These are phyloP conservation scores for Phaffia australis DNA, from an alignment of 768 basidiomycete genomes.

Conservation along the genomic window DNA sequence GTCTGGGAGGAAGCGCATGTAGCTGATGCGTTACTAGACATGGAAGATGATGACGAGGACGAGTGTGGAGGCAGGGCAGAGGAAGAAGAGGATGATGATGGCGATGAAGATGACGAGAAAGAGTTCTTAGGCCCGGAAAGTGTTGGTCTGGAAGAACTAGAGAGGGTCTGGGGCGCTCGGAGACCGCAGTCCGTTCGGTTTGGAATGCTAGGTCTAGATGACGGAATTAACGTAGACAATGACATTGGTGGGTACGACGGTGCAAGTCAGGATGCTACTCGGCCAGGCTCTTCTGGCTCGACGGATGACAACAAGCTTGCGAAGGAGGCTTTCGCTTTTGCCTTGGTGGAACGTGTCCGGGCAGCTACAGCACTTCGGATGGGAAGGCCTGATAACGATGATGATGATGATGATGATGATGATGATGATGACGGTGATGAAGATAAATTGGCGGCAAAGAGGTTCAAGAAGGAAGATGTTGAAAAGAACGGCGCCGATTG, in stretches of 20 bases:
- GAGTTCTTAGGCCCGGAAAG: constrained; percentile 21
- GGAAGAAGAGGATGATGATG: background rate
- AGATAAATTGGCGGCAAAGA: background rate
- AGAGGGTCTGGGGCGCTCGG: constrained; percentile 21
- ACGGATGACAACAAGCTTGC: constrained; percentile 2
- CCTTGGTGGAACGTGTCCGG: constrained; percentile 19
- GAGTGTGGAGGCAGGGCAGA: background rate
- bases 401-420: constrained; percentile 1
- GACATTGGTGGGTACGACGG: background rate
- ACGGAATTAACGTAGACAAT: background rate
- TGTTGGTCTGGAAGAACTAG: constrained; percentile 22
- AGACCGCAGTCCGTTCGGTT: background rate
- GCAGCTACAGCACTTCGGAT: constrained; percentile 19
- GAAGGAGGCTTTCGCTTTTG: constrained; percentile 23
- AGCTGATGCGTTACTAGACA: background rate
- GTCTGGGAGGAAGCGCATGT: background rate
- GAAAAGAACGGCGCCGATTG: background rate
- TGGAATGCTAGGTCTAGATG: background rate
- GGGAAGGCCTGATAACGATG: background rate
- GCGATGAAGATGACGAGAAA: constrained; percentile 1
- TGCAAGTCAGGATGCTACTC: background rate
- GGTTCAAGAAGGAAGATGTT: too few relatives aligned
- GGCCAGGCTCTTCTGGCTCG: background rate
- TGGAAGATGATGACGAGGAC: background rate
- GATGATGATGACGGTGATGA: background rate